phyloP scores from a whole-genome alignment of 202 grass and related monocot species.

The Zizania palustris region DNA sequence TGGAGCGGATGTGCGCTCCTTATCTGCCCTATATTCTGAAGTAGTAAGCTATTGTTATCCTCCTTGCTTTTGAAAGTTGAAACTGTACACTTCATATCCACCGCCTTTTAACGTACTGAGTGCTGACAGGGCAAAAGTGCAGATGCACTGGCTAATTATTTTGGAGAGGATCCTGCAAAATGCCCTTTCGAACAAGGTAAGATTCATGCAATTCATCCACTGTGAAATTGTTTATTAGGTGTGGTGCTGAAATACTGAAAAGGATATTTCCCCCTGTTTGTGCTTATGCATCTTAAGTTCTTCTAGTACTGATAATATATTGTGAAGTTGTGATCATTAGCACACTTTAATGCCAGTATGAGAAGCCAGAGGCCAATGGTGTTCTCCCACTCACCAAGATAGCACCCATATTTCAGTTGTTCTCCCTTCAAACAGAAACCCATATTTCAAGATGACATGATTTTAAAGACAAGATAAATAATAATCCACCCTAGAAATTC shows the following conservation, averaged over 20 bases:
- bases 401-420: constrained; percentile 25
- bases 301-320: constrained; percentile 18
- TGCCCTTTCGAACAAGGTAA: constrained; percentile 96
- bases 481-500: no score
- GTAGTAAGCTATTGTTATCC: constrained; percentile 69
- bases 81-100: constrained; percentile 29
- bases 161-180: constrained; percentile 93
- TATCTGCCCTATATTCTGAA: constrained; percentile 71
- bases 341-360: not conserved
- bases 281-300: constrained; percentile 22
- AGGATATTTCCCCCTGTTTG: not conserved
- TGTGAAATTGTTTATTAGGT: constrained; percentile 12
- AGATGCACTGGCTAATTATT: constrained; percentile 78
- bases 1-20: constrained; percentile 67
- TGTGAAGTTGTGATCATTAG: constrained; percentile 11
- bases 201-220: constrained; percentile 31
- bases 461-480: no score
- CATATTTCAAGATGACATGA: no score
- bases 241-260: constrained; percentile 9
- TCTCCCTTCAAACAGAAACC: not conserved
- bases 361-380: constrained; percentile 1
- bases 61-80: constrained; percentile 44
- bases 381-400: not conserved
- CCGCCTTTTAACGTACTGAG: constrained; percentile 39
- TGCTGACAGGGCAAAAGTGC: constrained; percentile 82